Base-by-base conservation (phyloP, 768 basidiomycete genomes). In the Lepiota brunneoincarnata region DNA sequence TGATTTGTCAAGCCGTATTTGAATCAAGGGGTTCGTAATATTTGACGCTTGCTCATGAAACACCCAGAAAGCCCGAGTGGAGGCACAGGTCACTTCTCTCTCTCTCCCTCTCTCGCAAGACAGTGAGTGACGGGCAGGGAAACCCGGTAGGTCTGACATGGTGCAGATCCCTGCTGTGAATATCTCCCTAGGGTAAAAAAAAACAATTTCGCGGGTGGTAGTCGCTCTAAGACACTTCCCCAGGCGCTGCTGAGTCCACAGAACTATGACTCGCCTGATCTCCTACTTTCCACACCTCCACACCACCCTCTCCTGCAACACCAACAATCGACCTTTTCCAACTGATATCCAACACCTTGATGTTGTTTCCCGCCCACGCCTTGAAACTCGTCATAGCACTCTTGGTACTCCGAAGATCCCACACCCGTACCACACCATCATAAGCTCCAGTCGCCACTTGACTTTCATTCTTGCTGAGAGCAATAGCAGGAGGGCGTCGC, bases 361-460 rank as follows among this genome's bases (percentile, higher is more conserved):
- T 73, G 5, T 63, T 61, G 2, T 54, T 59, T 4, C 77, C 77
- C 6, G 82, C 78, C 79, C 81, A 84, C 2, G 75, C 77, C 43
- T 77, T 78, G 63, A 91, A 86, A 55, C 73, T 82, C 18, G 86
- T 76, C 41, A 92, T 73, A 1, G 87, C 80, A 12, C 76, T 72
- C 60, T 84, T 83, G 14, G 77, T 74, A 60, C 86, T 91, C 3
- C 89, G 76, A 21, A 90, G 63, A 64, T 93, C 91, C 89, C 89
- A 93, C 2, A 93, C 64, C 4, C 89, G 75, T 0, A 85, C 87
- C 2, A 84, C 70, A 10, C 91, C 89, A 53, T 93, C 91, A 63
- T 93, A 91, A 0, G 84, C 79, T 4, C 89, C 91, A 0, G 81
- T 89, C 17, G 86, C 71, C 9, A 89, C 71, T 62, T 88, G 87